These are phyloP conservation scores for Suillus cothurnatus DNA, from an alignment of 768 basidiomycete species.

Conservation along the genomic window DNA sequence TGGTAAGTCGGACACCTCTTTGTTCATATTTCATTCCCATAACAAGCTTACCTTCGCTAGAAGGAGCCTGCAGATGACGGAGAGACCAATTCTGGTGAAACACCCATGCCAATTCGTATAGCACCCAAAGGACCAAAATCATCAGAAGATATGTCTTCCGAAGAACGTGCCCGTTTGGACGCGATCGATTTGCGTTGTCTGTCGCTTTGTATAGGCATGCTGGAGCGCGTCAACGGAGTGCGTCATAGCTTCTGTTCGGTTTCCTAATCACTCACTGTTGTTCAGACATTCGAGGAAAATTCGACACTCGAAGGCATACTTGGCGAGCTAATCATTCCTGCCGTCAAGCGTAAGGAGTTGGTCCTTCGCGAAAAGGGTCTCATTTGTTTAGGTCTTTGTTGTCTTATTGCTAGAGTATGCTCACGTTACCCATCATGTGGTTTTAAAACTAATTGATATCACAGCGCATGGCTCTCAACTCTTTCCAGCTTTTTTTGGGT, in stretches of 20 bases:
- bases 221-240: constrained; percentile 86
- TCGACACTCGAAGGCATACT: constrained; percentile 66
- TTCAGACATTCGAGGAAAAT: constrained; percentile 63
- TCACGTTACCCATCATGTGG: not conserved
- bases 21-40: constrained; percentile 4
- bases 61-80: constrained; percentile 33
- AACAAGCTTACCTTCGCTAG: constrained; percentile 11
- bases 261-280: not conserved
- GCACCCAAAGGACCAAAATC: constrained; percentile 34
- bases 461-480: constrained; percentile 41
- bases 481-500: constrained; percentile 79
- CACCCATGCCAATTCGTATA: constrained; percentile 23
- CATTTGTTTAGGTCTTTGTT: constrained; percentile 71
- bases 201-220: constrained; percentile 75
- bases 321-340: constrained; percentile 87
- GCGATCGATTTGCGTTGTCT: constrained; percentile 75
- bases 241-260: constrained; percentile 26
- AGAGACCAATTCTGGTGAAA: constrained; percentile 36
- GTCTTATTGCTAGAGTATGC: constrained; percentile 62
- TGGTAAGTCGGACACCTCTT: constrained; percentile 17
- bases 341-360: constrained; percentile 86
- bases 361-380: constrained; percentile 63
- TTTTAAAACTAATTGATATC: not conserved
- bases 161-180: constrained; percentile 60
- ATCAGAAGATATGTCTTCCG: constrained; percentile 50